A percentile compares a stretch with the other conserved stretches of the same genome.
Evolutionary conservation across 306 rosid genomes (phyloP).

Genomic region (Begonia masoniana): DNA sequence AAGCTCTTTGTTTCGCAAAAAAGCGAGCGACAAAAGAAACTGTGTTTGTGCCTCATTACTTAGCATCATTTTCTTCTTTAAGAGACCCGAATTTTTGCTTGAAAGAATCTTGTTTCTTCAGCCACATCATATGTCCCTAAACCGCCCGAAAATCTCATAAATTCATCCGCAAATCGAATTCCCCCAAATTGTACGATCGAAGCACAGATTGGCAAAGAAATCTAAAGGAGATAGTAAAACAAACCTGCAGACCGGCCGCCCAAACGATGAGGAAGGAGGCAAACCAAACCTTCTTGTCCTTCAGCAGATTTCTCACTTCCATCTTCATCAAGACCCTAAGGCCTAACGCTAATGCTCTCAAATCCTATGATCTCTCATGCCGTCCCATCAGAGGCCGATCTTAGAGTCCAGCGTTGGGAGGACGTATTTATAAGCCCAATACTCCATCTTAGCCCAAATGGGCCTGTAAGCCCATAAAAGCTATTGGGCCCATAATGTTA

Average conservation of each 20-base stretch:
- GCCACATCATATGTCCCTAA: conserved; percentile 82
- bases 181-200: background rate
- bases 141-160: conserved; percentile 3
- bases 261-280: conserved; percentile 56
- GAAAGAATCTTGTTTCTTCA: conserved; percentile 66
- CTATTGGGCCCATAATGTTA: too few species aligned
- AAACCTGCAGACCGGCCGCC: conserved; percentile 77
- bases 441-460: too few species aligned
- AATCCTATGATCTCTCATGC: background rate
- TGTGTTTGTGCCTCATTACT: conserved; percentile 3
- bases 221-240: background rate
- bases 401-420: too few species aligned
- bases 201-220: background rate
- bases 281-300: conserved; percentile 67
- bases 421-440: too few species aligned
- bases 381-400: too few species aligned
- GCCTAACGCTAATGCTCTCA: conserved; percentile 11
- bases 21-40: too few species aligned
- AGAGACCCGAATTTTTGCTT: conserved; percentile 50
- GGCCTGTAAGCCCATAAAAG: too few species aligned
- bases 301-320: conserved; percentile 45
- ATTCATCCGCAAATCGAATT: background rate
- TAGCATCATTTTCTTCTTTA: conserved; percentile 8
- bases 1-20: too few species aligned
- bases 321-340: conserved; percentile 20